Evolutionary conservation across 768 basidiomycete species (phyloP), one percentile per base, ranked within the genome.

Genomic region (Russula abietina): DNA sequence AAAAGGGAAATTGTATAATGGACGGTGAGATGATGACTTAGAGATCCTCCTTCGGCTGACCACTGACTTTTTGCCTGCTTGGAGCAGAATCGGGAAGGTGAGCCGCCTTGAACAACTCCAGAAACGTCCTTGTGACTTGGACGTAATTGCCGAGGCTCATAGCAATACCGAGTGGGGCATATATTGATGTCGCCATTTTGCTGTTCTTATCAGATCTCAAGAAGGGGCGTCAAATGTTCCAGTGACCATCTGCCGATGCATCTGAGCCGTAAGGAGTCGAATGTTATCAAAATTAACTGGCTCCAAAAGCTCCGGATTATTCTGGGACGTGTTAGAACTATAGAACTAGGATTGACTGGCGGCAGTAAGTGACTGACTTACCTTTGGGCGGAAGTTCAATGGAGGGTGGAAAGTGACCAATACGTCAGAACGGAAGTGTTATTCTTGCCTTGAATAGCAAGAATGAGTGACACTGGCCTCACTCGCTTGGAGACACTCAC

Each of bases 341-440:
- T 32, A 58, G 57, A 41, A 46, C 28, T 33, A 14, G 22, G 28
- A 43, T 16, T 6, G 24, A 43, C 51, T 51, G 5, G 32, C 19
- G 2, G 17, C 26, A n/a, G n/a, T n/a, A n/a, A 33, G 30, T n/a
- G 17, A 59, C 24, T 12, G 10, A 32, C 32, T 64, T 59, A 62
- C 83, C 89, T 78, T 86, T 82, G 26, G 87, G 81, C 12, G 78
- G 76, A 91, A 88, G 45, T 71, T 79, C 70, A 89, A 77, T 0
- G 89, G 88, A 17, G 81, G 77, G 66, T 91, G 86, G 71, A 89
- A 92, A 3, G 87, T 88, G 26, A 95, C 88, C 53, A 95, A 75
- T 19, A 94, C 91, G 68, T 94, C 91, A 11, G 89, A 91, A 28
- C 93, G 84, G 70, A 92, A 95, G 72, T 92, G 86, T 69, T 93